Base-by-base conservation (phyloP, 1,139 yeast genomes). In the Suhomyces kunorum region DNA sequence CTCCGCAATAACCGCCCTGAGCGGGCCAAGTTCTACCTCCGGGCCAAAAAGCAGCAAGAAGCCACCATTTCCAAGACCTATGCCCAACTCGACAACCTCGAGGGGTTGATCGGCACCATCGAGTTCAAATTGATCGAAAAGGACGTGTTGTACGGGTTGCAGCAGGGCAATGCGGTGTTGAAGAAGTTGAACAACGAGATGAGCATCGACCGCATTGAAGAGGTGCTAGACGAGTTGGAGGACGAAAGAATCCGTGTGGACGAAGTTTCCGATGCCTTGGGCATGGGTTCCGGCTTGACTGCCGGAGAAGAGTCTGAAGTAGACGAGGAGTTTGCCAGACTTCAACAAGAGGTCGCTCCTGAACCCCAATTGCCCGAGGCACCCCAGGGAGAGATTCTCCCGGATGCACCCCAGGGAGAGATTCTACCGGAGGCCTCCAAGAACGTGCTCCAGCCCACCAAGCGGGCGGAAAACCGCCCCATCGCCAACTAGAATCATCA, bases 41-140 rank as follows among this genome's bases (percentile, higher is more conserved):
- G 87, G 52, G 79, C 86, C 56, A 81, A 86, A 51, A 89, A 88
- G 55, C 90, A 87, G 56, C 98, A 92, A 58, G 81, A 84, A 51
- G 74, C 78, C 24, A 66, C 86, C 11, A 67, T 90, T 4, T 63
- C 66, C 24, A 84, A 82, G 53, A 85, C 95, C 0, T 86, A 83
- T 40, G 80, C 76, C 28, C 98, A 92, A 61, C 67, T 89, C 23
- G 84, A 81, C 42, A 86, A 87, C 35, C 64, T 92, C 28, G 97
- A 90, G 56, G 71, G 73, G 39, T 70, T 87, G 56, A 80, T 84
- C 5, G 78, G 81, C 16, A 82, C 86, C 23, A 85, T 92, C 30
- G 98, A 92, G 63, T 89, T 87, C 64, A 92, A 95, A 53, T 65
- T 87, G 46, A 83, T 92, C 27, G 98, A 90, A 58, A 81, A 82